phyloP scores from a whole-genome alignment of 441 rosid species.

The Gossypium armourianum region DNA sequence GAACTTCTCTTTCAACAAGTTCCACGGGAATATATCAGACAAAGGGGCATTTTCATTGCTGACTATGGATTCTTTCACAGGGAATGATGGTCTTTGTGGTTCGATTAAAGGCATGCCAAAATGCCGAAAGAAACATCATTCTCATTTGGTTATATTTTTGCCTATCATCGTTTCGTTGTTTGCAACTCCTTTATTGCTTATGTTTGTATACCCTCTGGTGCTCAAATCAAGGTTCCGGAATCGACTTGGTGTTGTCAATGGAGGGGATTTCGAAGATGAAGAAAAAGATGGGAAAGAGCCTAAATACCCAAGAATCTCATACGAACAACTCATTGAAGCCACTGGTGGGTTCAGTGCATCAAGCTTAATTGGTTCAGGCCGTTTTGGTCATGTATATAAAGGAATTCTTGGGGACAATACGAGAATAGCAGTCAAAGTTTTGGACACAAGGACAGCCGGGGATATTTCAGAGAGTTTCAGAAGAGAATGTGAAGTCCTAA shows the following conservation, averaged over 20 bases:
- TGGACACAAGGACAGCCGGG: conserved; percentile 31
- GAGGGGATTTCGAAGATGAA: conserved; percentile 34
- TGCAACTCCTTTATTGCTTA: conserved; percentile 30
- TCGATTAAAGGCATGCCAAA: conserved; percentile 40
- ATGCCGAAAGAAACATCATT: conserved; percentile 33
- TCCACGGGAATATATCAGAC: conserved; percentile 34
- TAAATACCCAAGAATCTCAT: conserved; percentile 39
- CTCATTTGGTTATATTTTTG: conserved; percentile 26
- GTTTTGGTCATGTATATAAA: conserved; percentile 49
- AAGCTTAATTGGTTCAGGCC: conserved; percentile 49
- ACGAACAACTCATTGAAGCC: conserved; percentile 43
- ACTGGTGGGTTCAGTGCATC: conserved; percentile 45
- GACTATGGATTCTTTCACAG: conserved; percentile 36
- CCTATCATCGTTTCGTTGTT: conserved; percentile 40
- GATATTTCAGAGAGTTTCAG: conserved; percentile 38
- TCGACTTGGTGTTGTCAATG: conserved; percentile 19
- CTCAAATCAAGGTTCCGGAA: conserved; percentile 31
- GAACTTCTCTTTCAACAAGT: conserved; percentile 48
- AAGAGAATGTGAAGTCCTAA: conserved; percentile 50
- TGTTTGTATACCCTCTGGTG: conserved; percentile 31
- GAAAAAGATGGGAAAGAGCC: conserved; percentile 36
- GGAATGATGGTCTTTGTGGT: conserved; percentile 43
- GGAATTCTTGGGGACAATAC: conserved; percentile 42
- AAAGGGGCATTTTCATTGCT: conserved; percentile 39
- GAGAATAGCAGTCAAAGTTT: conserved; percentile 46